Evolutionary conservation across 2,329 filamentous ascomycete species (phyloP), one percentile per base, ranked within the genome.

Genomic region (Xylariaceae sp.): DNA sequence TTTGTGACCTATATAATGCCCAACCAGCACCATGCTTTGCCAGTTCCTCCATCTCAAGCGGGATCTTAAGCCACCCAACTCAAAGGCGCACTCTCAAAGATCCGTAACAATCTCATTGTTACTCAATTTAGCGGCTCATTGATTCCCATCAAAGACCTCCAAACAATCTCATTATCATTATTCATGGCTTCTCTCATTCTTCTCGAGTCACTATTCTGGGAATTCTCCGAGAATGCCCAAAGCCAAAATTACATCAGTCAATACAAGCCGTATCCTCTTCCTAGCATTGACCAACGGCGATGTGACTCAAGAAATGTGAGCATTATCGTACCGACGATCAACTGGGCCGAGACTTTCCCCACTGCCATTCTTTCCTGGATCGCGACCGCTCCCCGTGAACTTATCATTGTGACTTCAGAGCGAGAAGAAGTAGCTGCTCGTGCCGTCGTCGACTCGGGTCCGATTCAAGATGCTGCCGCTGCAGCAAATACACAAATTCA

Each of bases 351-450:
- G 1, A 43, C 46, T 1, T 61, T 68, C 16, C 31, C 54, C 0
- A n/a, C 18, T 1, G 61, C 58, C 14, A 40, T 68, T 4, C 14
- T 47, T 5, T 55, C 56, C 1, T 66, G 61, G 63, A 57, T 69
- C 0, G 42, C 45, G 0, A 62, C 57, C 44, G 34, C 43, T 1
- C 66, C 66, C 0, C 50, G 42, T 12, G 63, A 68, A 45, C 54
- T 68, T 19, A 67, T 68, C 11, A 56, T 69, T 9, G 63, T 68
- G 14, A 69, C 66, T 0, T 41, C 58, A 1, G 39, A 46, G 0
- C 43, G 42, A 3, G 47, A 58, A n/a, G 19, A 14, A 12, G 11
- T 11, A 1, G 13, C 17, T 11, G 38, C 57, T 31, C 12, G 16
- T 10, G 2, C 11, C 0, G 10, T 49, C 1, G 28, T 64, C 14